Percentiles rank a stretch among this genome's conserved stretches.
These are phyloP conservation scores for Litchi chinensis DNA, from an alignment of 345 rosid species.

Conservation along the genomic window DNA sequence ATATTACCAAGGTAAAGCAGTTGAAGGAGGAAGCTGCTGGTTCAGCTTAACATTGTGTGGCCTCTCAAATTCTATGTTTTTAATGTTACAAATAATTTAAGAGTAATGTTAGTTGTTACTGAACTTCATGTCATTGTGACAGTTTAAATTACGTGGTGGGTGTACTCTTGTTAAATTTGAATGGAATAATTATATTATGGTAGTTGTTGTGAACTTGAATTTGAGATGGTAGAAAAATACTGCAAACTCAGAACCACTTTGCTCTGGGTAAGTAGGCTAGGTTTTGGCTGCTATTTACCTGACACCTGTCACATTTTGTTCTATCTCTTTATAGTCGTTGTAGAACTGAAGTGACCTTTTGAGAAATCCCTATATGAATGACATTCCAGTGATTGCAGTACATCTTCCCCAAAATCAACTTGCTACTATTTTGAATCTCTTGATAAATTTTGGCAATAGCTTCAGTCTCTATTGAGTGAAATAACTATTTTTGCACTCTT, in stretches of 20 bases:
- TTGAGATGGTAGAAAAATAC: neutral
- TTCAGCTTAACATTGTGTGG: constrained; percentile 29
- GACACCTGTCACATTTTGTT: no score
- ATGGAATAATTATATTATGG: neutral
- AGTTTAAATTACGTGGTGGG: neutral
- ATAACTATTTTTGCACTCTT: no score
- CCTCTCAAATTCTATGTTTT: neutral
- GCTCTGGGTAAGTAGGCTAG: neutral
- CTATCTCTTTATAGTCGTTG: no score
- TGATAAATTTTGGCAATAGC: no score
- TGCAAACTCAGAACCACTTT: neutral
- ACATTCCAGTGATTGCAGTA: no score
- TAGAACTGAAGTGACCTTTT: no score
- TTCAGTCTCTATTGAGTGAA: no score
- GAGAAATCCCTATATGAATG: no score
- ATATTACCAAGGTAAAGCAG: constrained; percentile 80
- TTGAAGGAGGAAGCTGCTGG: constrained; percentile 55
- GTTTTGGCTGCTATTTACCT: neutral
- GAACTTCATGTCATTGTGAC: neutral
- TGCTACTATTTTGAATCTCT: no score
- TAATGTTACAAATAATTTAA: neutral
- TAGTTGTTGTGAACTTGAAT: neutral
- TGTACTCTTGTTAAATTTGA: neutral
- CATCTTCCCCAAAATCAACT: no score
- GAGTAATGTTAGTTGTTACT: neutral